phyloP scores from a whole-genome alignment of 192 early-diverging fungal genomes.

The Podila epigama region DNA sequence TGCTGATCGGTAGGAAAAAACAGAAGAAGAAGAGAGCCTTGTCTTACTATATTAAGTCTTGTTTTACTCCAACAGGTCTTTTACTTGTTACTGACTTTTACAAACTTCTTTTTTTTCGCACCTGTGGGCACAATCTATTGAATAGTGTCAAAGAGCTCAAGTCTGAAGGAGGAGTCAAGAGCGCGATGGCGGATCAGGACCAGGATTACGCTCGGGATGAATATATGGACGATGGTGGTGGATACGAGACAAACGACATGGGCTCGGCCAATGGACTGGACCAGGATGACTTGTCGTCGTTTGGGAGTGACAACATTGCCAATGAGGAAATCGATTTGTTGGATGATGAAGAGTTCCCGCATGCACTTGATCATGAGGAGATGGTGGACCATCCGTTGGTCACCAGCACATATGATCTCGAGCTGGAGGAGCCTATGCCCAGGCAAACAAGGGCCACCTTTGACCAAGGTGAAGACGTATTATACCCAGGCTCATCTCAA shows the following conservation, averaged over 20 bases:
- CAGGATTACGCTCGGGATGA: constrained; percentile 16
- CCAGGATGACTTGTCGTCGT: constrained; percentile 36
- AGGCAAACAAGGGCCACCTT: constrained; percentile 35
- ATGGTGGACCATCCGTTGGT: constrained; percentile 32
- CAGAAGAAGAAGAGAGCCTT: no score
- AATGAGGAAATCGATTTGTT: constrained; percentile 50
- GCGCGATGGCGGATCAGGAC: constrained; percentile 3
- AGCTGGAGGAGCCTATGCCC: constrained; percentile 29
- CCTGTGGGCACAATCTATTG: no score
- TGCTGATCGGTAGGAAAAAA: constrained; percentile 87
- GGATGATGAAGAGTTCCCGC: constrained; percentile 48
- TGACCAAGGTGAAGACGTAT: constrained; percentile 49
- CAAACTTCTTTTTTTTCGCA: no score
- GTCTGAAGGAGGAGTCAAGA: constrained; percentile 27
- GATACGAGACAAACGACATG: constrained; percentile 14
- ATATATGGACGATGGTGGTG: constrained; percentile 33
- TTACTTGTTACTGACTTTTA: no score
- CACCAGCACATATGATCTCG: constrained; percentile 32
- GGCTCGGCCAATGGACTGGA: constrained; percentile 22
- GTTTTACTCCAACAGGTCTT: no score
- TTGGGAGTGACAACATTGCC: constrained; percentile 42
- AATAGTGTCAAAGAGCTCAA: constrained; percentile 42
- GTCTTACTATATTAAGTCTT: no score
- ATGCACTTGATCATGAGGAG: constrained; percentile 29
- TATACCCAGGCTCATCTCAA: background rate